Percentiles rank a stretch among this genome's conserved stretches.
phyloP scores from a whole-genome alignment of 1,139 yeast species.

The Nakaseomyces delphensis region DNA sequence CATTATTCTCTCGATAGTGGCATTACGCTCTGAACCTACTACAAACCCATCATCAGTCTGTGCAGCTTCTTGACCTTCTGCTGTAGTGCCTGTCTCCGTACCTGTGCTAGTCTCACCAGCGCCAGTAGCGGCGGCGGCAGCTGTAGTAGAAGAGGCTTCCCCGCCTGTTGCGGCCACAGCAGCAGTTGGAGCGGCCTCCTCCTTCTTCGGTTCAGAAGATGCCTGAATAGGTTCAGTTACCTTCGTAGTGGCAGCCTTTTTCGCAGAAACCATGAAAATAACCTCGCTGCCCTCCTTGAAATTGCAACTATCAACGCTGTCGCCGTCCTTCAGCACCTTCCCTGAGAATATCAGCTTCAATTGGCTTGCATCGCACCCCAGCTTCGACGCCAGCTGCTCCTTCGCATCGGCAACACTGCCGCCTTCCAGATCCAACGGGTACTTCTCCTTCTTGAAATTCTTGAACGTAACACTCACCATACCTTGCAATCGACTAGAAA shows the following conservation, averaged over 20 bases:
- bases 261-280: conserved; percentile 73
- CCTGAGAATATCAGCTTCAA: conserved; percentile 86
- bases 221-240: conserved; percentile 24
- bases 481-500: conserved; percentile 5
- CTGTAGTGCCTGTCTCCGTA: conserved; percentile 27
- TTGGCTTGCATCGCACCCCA: conserved; percentile 63
- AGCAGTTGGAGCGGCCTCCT: conserved; percentile 23
- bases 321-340: conserved; percentile 78
- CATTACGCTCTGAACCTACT: conserved; percentile 28
- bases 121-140: conserved; percentile 13
- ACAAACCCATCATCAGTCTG: conserved; percentile 28
- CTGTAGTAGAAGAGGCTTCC: conserved; percentile 28
- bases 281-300: conserved; percentile 86
- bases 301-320: conserved; percentile 60
- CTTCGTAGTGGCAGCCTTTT: conserved; percentile 22
- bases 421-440: conserved; percentile 68
- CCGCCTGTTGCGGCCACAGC: too few relatives aligned
- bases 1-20: conserved; percentile 63
- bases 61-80: conserved; percentile 24
- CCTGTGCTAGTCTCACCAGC: conserved; percentile 15
- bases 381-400: conserved; percentile 59
- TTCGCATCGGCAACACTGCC: conserved; percentile 67
- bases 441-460: conserved; percentile 86
- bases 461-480: conserved; percentile 76
- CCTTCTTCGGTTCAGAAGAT: conserved; percentile 23